Evolutionary conservation across 768 basidiomycete species (phyloP).

Genomic region (Crassisporium funariophilum): DNA sequence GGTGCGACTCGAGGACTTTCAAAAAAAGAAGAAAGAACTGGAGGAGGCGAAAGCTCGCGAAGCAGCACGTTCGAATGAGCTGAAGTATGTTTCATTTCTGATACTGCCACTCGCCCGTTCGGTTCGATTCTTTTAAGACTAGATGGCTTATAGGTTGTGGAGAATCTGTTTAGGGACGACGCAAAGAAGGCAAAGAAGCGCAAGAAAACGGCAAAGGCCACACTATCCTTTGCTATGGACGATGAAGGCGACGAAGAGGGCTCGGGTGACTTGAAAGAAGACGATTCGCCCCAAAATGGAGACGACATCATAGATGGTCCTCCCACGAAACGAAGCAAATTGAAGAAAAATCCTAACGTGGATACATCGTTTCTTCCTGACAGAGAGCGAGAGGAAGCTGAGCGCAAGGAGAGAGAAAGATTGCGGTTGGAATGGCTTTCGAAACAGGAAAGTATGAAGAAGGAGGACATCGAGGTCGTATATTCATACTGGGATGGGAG

Average conservation of each 20-base stretch:
- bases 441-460: constrained; percentile 61
- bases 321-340: constrained; percentile 69
- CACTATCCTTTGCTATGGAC: constrained; percentile 88
- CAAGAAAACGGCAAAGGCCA: constrained; percentile 87
- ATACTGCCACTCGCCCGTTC: constrained; percentile 22
- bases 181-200: constrained; percentile 88
- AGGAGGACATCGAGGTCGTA: constrained; percentile 83
- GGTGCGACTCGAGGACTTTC: constrained; percentile 90
- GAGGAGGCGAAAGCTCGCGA: constrained; percentile 92
- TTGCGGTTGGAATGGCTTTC: constrained; percentile 90
- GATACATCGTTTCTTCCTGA: constrained; percentile 99
- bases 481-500: constrained; percentile 99
- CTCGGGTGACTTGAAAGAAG: constrained; percentile 29
- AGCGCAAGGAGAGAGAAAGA: constrained; percentile 85
- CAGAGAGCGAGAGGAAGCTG: constrained; percentile 93
- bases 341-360: constrained; percentile 94
- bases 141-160: constrained; percentile 74
- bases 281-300: constrained; percentile 39
- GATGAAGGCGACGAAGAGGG: constrained; percentile 60
- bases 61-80: constrained; percentile 79
- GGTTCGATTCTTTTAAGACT: constrained; percentile 25
- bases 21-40: constrained; percentile 82
- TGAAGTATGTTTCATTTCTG: constrained; percentile 69
- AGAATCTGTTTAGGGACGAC: constrained; percentile 86
- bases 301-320: constrained; percentile 44